A percentile compares a stretch with the other conserved stretches of the same genome.
Conservation (phyloP, 495 filamentous ascomycete species). For the Glonium stellatum region DNA sequence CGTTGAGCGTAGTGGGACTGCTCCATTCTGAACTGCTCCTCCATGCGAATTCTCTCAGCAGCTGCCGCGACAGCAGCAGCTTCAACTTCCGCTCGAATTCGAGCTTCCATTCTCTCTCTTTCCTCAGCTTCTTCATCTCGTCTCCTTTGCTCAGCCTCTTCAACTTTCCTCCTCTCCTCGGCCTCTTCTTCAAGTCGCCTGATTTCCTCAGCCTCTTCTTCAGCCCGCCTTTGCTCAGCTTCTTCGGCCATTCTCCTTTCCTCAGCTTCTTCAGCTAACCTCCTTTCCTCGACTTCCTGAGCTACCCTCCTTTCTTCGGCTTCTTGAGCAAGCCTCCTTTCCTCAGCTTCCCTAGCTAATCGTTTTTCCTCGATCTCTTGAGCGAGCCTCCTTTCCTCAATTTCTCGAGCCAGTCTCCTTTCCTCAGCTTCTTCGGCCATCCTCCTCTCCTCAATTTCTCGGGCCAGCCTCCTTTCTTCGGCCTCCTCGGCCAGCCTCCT, state of each 20-base stretch:
- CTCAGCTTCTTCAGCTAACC: neutral
- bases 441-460: neutral
- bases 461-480: neutral
- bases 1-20: neutral
- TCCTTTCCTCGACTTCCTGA: neutral
- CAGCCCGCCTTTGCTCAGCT: neutral
- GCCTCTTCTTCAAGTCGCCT: neutral
- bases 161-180: neutral
- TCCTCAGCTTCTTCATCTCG: constrained; percentile 24
- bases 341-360: constrained; percentile 5
- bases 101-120: constrained; percentile 15
- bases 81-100: constrained; percentile 12
- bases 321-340: constrained; percentile 15
- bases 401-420: constrained; percentile 34
- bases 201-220: neutral
- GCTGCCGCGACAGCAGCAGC: neutral
- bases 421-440: constrained; percentile 35
- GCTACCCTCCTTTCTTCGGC: neutral
- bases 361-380: constrained; percentile 34
- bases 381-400: constrained; percentile 30
- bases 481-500: constrained; percentile 6
- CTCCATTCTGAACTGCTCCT: constrained; percentile 16
- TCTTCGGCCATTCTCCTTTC: too few relatives aligned
- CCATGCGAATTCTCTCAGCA: constrained; percentile 14
- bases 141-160: neutral